Base-by-base conservation (phyloP, 306 rosid genomes). In the Prunus mongolica region DNA sequence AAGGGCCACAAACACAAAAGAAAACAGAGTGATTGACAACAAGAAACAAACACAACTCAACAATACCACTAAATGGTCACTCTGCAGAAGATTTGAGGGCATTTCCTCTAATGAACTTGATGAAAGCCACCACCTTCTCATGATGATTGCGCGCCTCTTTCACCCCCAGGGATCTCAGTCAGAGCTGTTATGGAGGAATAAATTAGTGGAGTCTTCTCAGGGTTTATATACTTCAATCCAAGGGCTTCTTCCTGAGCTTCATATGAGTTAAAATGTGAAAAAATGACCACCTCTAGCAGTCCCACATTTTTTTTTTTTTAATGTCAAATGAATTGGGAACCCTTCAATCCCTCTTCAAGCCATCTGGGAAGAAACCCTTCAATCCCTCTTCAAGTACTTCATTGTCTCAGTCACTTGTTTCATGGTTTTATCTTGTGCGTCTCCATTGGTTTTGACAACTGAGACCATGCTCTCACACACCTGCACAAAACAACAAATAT, bases 61-160 rank as follows among this genome's bases (percentile, higher is more conserved):
- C 8, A 22, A 7, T 20, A 49, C 16, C 4, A 46, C 8, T 12
- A 74, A 50, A 58, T 13, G 27, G 34, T 75, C 64, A 74, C 61
- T 28, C 27, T 10, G 34, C 3, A 28, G 49, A 28, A 41, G 67
- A 69, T 51, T 73, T 67, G n/a, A 73, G 74, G 28, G 72, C 68
- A 63, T 69, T 9, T 12, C 71, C 44, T 65, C 68, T 71, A 14
- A 70, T 0, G 19, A 12, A 50, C 58, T 41, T 25, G 19, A 69
- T 61, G 38, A 62, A 56, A 54, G 58, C 67, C 62, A 73, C 69
- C 47, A 55, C 10, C 74, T 65, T 65, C 2, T 72, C 78, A n/a
- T 27, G 56, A 46, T 63, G 78, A 18, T 8, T 15, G 7, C 4
- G 18, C 7, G 14, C 6, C 64, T 56, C 69, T 65, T 66, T 66